Conservation (phyloP, 2,329 filamentous ascomycete genomes). For the Claviceps capensis region DNA sequence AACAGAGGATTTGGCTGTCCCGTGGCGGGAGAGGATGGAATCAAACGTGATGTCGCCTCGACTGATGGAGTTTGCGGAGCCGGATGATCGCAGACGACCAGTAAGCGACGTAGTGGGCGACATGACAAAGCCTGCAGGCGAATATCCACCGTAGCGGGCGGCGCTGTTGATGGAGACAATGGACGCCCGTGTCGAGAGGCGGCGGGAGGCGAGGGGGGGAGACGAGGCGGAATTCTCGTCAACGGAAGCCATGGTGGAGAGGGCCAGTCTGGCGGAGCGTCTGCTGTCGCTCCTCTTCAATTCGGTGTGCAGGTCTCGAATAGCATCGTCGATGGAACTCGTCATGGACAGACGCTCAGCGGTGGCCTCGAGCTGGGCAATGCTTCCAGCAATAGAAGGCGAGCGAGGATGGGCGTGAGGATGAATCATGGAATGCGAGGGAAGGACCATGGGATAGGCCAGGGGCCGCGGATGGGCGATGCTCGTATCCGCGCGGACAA, state of each 20-base stretch:
- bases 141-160: slow-evolving; percentile 57
- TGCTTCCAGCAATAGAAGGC: slow-evolving; percentile 46
- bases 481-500: slow-evolving; percentile 31
- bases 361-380: slow-evolving; percentile 60
- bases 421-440: too few species aligned
- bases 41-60: slow-evolving; percentile 27
- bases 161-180: slow-evolving; percentile 56
- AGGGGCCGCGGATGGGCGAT: slow-evolving; percentile 29
- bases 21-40: slow-evolving; percentile 32
- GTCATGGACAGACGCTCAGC: slow-evolving; percentile 62
- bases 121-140: slow-evolving; percentile 52
- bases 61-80: slow-evolving; percentile 34
- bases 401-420: too few species aligned
- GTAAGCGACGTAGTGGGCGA: slow-evolving; percentile 52
- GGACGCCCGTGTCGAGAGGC: slow-evolving; percentile 40
- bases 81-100: slow-evolving; percentile 35
- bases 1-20: slow-evolving; percentile 40
- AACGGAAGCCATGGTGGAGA: slow-evolving; percentile 15
- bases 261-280: slow-evolving; percentile 46
- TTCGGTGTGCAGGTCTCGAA: slow-evolving; percentile 57
- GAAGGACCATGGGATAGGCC: slow-evolving; percentile 30
- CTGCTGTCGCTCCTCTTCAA: slow-evolving; percentile 57
- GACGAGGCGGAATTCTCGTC: neutral
- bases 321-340: slow-evolving; percentile 66
- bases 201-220: slow-evolving; percentile 22